Base-by-base conservation (phyloP, 768 basidiomycete species). In the Mycena olivaceomarginata region DNA sequence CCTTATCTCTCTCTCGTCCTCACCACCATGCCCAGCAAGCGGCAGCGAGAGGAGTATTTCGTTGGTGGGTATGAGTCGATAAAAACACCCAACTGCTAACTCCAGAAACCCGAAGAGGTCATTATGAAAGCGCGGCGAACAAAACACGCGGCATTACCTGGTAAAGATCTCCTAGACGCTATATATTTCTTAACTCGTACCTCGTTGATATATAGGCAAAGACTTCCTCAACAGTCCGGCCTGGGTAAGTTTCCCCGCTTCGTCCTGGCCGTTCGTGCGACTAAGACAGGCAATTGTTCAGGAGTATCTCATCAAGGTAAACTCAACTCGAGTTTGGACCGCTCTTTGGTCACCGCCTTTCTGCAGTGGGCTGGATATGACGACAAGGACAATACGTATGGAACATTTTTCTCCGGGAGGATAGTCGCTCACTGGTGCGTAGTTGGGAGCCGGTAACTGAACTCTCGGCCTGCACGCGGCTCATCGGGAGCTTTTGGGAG, bases 281-380 rank as follows among this genome's bases (percentile, higher is more conserved):
- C 65, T 40, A 13, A 71, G 37, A 18, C 2, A 20, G 20, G n/a
- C 48, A 7, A 51, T 18, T 45, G 22, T 8, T 45, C 39, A 75
- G 74, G 40, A 46, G 4, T 75, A 75, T 5, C 4, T 4, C 2
- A 11, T 70, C 15, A 69, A 75, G 67, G 73, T 74, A 67, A 63
- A 8, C 2, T 31, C 4, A 62, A 40, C 18, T 31, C 10, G 31
- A 31, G 31, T 25, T 15, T 0, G 51, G 20, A 18, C 31, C 8
- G 8, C 13, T 31, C 18, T 8, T 25, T 25, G 31, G n/a, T 60
- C 18, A 67, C 40, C 20, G 7, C 25, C 60, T 43, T 7, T 20
- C 56, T 37, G 43, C 45, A 75, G 74, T 75, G 74, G 74, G 74
- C 68, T 0, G 63, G 62, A 0, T 75, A 37, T 45, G 10, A 1